These are phyloP conservation scores for Russula vinacea DNA, from an alignment of 768 basidiomycete species.

Conservation along the genomic window DNA sequence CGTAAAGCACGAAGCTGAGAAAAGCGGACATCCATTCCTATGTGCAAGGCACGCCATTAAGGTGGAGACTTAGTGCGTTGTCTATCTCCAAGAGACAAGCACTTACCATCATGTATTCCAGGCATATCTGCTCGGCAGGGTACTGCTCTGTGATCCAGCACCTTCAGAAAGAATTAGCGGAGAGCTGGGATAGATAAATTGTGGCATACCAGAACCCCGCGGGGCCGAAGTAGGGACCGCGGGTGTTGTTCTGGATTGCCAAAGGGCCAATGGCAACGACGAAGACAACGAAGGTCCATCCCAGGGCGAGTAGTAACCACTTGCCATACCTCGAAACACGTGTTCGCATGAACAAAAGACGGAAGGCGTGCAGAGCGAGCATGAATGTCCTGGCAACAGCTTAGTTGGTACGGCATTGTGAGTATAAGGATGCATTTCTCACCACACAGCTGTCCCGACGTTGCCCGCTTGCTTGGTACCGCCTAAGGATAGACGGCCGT, in stretches of 20 bases:
- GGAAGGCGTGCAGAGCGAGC: constrained; percentile 38
- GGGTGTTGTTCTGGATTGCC: constrained; percentile 36
- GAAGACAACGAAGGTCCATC: constrained; percentile 40
- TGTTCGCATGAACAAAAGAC: constrained; percentile 43
- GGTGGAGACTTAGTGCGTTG: not conserved
- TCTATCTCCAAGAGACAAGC: not conserved
- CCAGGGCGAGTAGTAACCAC: constrained; percentile 35
- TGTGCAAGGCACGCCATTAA: not conserved
- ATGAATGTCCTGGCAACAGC: constrained; percentile 36
- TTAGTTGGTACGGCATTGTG: constrained; percentile 31
- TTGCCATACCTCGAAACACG: constrained; percentile 31
- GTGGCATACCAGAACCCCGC: constrained; percentile 43
- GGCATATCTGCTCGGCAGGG: constrained; percentile 38
- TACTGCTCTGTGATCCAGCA: constrained; percentile 48
- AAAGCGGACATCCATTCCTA: constrained; percentile 40
- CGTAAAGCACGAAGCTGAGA: constrained; percentile 38
- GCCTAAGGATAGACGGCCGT: constrained; percentile 28
- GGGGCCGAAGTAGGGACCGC: constrained; percentile 46
- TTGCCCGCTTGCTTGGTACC: constrained; percentile 45
- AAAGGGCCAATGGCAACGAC: constrained; percentile 41
- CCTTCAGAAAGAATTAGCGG: constrained; percentile 29
- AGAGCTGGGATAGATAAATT: not conserved
- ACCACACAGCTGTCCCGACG: constrained; percentile 45
- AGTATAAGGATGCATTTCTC: constrained; percentile 6
- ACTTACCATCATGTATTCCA: constrained; percentile 48